A percentile compares a stretch with the other conserved stretches of the same genome.
phyloP scores from a whole-genome alignment of 2,329 filamentous ascomycete species.

The Diplodia sapinea region DNA sequence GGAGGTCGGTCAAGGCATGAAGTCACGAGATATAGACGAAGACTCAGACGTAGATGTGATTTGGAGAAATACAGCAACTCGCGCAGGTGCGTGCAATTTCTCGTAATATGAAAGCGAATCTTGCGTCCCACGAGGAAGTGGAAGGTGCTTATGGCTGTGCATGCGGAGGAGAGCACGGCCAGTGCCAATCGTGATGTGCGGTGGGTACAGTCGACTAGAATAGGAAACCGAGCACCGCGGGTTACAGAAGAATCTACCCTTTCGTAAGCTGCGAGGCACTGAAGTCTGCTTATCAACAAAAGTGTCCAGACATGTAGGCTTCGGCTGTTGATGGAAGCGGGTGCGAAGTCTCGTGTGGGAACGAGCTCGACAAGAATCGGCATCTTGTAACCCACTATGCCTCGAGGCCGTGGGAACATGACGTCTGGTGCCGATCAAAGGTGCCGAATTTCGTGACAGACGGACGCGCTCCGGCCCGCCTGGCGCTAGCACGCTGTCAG shows the following conservation, averaged over 20 bases:
- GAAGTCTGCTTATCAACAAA: background rate
- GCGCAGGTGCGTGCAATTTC: background rate
- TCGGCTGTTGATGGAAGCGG: background rate
- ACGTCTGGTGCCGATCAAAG: slow-evolving; percentile 15
- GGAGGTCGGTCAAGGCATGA: slow-evolving; percentile 28
- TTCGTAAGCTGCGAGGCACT: background rate
- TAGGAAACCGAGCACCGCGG: background rate
- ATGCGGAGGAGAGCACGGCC: slow-evolving; percentile 22
- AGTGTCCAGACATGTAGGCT: background rate
- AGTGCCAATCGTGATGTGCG: slow-evolving; percentile 1
- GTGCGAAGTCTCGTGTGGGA: background rate
- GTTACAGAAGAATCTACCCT: background rate
- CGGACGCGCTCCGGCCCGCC: background rate
- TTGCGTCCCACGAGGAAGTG: background rate
- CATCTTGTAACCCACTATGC: background rate
- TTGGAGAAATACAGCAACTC: background rate
- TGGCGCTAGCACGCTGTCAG: background rate
- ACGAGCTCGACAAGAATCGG: background rate
- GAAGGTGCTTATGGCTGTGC: slow-evolving; percentile 12
- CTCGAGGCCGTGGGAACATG: slow-evolving; percentile 1
- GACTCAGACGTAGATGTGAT: background rate
- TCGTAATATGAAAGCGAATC: background rate
- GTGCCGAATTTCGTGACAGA: slow-evolving; percentile 9
- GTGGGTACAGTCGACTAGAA: slow-evolving; percentile 8
- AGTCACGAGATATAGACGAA: background rate